A percentile compares a stretch with the other conserved stretches of the same genome.
phyloP scores from a whole-genome alignment of 1,284 basidiomycete genomes.

The Ustilago shanxiensis region DNA sequence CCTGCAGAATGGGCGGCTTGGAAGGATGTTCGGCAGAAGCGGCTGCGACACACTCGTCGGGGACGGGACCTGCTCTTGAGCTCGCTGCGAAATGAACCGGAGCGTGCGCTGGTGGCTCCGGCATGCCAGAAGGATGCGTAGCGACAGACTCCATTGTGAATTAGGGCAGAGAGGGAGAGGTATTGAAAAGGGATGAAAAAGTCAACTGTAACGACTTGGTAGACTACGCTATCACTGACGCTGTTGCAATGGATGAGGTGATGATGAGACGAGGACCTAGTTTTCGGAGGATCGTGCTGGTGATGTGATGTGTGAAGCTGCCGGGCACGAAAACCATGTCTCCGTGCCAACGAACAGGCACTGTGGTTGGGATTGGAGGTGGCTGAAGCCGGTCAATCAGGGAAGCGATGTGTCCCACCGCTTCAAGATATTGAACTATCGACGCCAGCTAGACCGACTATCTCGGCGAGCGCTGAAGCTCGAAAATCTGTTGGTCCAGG shows the following conservation, averaged over 20 bases:
- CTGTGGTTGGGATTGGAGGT: conserved; percentile 1
- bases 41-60: conserved; percentile 3
- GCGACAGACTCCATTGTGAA: conserved; percentile 18
- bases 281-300: neutral
- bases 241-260: neutral
- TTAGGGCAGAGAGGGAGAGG: neutral
- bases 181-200: neutral
- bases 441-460: neutral
- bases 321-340: too few relatives aligned
- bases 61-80: neutral
- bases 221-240: neutral
- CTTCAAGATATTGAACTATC: neutral
- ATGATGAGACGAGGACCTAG: neutral
- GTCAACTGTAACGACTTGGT: neutral
- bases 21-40: neutral
- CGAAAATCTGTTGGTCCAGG: too few relatives aligned
- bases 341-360: neutral
- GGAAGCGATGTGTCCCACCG: conserved; percentile 3
- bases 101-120: neutral
- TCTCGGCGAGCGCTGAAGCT: neutral
- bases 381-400: conserved; percentile 2
- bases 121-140: conserved; percentile 16
- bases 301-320: neutral
- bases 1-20: neutral
- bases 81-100: neutral